A percentile compares a stretch with the other conserved stretches of the same genome.
Conservation (phyloP, 305 asterid genomes). For the Solanum hybrid region DNA sequence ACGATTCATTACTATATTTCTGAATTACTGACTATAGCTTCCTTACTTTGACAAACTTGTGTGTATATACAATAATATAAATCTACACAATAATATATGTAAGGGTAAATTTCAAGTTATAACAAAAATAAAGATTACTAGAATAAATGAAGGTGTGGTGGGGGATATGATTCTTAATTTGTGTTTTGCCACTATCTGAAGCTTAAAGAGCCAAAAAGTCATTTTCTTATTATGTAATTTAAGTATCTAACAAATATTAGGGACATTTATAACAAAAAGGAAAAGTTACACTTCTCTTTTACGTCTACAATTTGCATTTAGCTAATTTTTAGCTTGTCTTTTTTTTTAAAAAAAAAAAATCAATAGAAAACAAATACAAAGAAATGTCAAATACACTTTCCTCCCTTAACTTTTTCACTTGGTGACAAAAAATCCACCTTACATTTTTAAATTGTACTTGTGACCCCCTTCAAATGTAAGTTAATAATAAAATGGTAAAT, state of each 20-base stretch:
- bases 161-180: not conserved
- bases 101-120: not conserved
- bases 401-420: not conserved
- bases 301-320: not conserved
- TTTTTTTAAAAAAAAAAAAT: not conserved
- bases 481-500: not conserved
- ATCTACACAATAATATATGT: not conserved
- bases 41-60: not conserved
- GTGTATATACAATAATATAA: too few species aligned
- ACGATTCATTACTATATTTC: not conserved
- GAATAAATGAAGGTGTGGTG: too few species aligned
- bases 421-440: not conserved
- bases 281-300: not conserved
- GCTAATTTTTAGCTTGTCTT: not conserved
- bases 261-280: not conserved
- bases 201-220: not conserved
- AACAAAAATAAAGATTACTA: too few species aligned
- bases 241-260: not conserved
- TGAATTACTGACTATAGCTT: not conserved
- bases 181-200: not conserved
- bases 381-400: not conserved
- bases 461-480: not conserved
- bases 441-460: not conserved
- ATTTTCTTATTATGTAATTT: not conserved
- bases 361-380: not conserved